Percentiles rank a stretch among this genome's conserved stretches.
These are phyloP conservation scores for Rubroshorea leprosula DNA, from an alignment of 345 rosid species.

Conservation along the genomic window DNA sequence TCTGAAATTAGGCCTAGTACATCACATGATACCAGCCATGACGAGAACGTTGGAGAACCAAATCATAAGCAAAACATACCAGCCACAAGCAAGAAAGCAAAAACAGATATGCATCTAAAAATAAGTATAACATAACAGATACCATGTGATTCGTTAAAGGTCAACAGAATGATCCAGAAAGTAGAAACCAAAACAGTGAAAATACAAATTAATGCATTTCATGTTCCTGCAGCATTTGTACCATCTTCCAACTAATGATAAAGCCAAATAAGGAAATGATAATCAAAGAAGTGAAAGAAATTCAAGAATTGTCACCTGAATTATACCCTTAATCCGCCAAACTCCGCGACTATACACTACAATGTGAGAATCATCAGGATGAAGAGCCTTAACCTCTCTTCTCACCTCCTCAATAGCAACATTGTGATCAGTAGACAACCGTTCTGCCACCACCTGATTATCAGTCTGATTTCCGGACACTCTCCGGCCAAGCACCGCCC, in stretches of 20 bases:
- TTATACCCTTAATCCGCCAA: conserved; percentile 71
- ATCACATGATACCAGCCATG: background rate
- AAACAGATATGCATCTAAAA: conserved; percentile 6
- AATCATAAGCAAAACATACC: background rate
- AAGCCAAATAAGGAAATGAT: no score
- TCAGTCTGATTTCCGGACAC: conserved; percentile 12
- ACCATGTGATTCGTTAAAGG: conserved; percentile 1
- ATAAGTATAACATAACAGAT: background rate
- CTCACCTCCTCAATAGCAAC: conserved; percentile 60
- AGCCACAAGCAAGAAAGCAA: background rate
- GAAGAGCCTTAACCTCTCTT: conserved; percentile 64
- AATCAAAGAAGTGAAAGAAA: background rate
- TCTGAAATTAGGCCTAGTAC: background rate
- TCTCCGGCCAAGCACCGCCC: conserved; percentile 56
- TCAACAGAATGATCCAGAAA: conserved; percentile 1
- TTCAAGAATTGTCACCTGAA: conserved; percentile 40
- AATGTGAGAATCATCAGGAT: conserved; percentile 57
- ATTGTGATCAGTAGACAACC: conserved; percentile 59
- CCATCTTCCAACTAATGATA: no score
- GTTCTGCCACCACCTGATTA: conserved; percentile 41
- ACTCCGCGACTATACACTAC: conserved; percentile 52
- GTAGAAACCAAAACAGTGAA: background rate
- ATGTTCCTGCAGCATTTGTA: no score
- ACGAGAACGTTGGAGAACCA: background rate
- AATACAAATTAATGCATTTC: no score